These are phyloP conservation scores for Globisporangium cystogenes DNA, from an alignment of 352 stramenopile species.

Conservation along the genomic window DNA sequence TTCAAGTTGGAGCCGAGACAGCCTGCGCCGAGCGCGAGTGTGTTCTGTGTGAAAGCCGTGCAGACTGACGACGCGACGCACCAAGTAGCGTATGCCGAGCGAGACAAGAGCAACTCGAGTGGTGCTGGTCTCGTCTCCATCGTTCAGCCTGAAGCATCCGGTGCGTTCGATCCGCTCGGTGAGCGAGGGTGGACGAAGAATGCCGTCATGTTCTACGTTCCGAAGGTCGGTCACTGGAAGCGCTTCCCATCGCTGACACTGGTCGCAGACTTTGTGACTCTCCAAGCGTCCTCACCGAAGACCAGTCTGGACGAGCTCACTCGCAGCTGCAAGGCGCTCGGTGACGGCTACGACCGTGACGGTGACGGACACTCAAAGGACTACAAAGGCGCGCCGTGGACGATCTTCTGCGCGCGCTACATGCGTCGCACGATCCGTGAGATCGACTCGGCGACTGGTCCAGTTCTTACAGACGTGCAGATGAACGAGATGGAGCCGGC, in stretches of 20 bases:
- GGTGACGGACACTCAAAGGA: slow-evolving; percentile 42
- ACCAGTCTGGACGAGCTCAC: slow-evolving; percentile 29
- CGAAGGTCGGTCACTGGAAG: slow-evolving; percentile 19
- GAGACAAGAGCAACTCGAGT: slow-evolving; percentile 1
- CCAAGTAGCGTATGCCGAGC: slow-evolving; percentile 31
- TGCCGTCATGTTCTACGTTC: slow-evolving; percentile 14
- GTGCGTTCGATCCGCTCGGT: slow-evolving; percentile 21
- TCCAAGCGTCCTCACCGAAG: slow-evolving; percentile 20
- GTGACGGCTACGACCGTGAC: slow-evolving; percentile 26
- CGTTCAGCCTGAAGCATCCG: slow-evolving; percentile 23
- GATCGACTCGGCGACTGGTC: slow-evolving; percentile 9
- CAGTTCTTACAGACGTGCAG: slow-evolving; percentile 26
- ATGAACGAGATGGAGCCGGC: slow-evolving; percentile 28
- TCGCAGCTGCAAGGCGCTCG: slow-evolving; percentile 13
- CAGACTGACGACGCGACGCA: slow-evolving; percentile 25
- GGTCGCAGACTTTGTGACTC: slow-evolving; percentile 26
- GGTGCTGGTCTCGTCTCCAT: slow-evolving; percentile 8
- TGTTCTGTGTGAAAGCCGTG: slow-evolving; percentile 29
- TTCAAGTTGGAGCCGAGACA: slow-evolving; percentile 7
- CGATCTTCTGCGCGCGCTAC: slow-evolving; percentile 39
- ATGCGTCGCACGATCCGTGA: slow-evolving; percentile 22
- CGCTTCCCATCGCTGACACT: slow-evolving; percentile 21
- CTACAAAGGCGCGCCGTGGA: slow-evolving; percentile 33
- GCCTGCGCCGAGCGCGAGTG: slow-evolving; percentile 3
- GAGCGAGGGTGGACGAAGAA: slow-evolving; percentile 25